Conservation (phyloP, 1,139 yeast species). For the Hansenula sp. region DNA sequence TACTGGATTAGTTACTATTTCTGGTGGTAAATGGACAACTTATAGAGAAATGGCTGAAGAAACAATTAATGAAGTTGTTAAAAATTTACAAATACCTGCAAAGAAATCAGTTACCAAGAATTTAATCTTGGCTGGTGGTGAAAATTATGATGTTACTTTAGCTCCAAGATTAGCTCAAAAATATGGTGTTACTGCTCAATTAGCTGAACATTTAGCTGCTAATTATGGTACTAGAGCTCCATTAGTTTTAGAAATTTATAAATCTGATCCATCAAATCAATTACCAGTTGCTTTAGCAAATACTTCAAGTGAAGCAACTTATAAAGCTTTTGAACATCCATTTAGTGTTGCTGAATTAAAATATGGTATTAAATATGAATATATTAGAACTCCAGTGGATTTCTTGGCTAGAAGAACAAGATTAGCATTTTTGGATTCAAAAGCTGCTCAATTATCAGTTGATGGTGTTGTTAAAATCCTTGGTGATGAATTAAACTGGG, state of each 20-base stretch:
- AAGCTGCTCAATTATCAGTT: conserved; percentile 79
- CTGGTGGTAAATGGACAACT: conserved; percentile 99
- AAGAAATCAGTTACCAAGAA: conserved; percentile 63
- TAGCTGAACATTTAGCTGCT: conserved; percentile 78
- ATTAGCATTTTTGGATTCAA: conserved; percentile 86
- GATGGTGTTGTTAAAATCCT: conserved; percentile 84
- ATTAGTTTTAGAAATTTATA: conserved; percentile 63
- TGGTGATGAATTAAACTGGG: conserved; percentile 80
- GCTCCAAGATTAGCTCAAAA: conserved; percentile 79
- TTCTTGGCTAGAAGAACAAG: conserved; percentile 93
- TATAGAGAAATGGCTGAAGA: conserved; percentile 98
- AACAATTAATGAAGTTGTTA: conserved; percentile 73
- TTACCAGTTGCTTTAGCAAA: conserved; percentile 65
- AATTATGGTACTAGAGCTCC: conserved; percentile 93
- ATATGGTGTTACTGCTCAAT: conserved; percentile 65
- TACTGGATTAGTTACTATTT: conserved; percentile 78
- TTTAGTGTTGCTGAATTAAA: conserved; percentile 89
- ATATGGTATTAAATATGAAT: conserved; percentile 79
- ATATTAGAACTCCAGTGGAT: conserved; percentile 83
- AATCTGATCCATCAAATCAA: conserved; percentile 47
- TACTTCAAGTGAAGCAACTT: conserved; percentile 27
- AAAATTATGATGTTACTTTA: conserved; percentile 62
- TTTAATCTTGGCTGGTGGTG: conserved; percentile 73
- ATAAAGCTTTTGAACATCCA: conserved; percentile 65
- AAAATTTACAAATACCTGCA: conserved; percentile 36